Conservation (phyloP, 495 filamentous ascomycete genomes). For the Daldinia vernicosa region DNA sequence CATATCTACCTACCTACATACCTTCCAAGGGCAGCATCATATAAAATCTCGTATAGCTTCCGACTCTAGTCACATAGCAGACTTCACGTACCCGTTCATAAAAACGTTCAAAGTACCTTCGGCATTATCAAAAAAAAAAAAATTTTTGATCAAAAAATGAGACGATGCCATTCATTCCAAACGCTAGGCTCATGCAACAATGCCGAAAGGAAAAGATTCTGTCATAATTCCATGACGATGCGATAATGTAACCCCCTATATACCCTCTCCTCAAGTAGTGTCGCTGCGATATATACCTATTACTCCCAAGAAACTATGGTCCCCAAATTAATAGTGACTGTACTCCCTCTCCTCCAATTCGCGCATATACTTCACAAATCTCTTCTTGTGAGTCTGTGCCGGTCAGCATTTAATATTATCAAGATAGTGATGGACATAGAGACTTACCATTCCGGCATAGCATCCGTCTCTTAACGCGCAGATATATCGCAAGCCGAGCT, state of each 20-base stretch:
- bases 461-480: constrained; percentile 85
- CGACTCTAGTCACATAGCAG: no score
- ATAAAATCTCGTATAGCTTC: no score
- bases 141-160: background rate
- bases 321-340: background rate
- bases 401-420: constrained; percentile 28
- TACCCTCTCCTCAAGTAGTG: background rate
- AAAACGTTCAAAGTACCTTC: background rate
- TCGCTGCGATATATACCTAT: constrained; percentile 14
- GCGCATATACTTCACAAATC: constrained; percentile 93
- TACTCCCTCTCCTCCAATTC: constrained; percentile 72
- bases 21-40: no score
- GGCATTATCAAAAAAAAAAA: background rate
- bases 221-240: constrained; percentile 12
- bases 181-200: constrained; percentile 16
- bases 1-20: no score
- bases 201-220: background rate
- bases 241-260: background rate
- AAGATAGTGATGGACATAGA: background rate
- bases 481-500: constrained; percentile 90
- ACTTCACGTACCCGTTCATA: background rate
- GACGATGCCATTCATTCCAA: background rate
- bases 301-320: constrained; percentile 5
- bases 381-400: constrained; percentile 86
- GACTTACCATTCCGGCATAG: constrained; percentile 84